These are phyloP conservation scores for Vitis hybrid DNA, from an alignment of 177 flowering plant genomes.

Conservation along the genomic window DNA sequence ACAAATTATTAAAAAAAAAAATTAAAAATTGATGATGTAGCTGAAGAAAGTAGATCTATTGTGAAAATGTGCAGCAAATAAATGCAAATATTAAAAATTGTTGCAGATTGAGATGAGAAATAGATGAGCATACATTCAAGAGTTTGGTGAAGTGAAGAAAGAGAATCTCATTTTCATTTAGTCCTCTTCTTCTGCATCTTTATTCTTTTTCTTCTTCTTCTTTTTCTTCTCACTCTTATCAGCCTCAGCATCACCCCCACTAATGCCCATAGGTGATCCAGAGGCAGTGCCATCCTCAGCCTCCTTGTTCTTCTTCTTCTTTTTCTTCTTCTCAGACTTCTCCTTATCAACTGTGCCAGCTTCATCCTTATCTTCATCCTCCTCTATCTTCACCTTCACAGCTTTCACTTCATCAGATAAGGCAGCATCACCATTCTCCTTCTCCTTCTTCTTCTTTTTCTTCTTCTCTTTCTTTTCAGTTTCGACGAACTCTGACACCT, in stretches of 20 bases:
- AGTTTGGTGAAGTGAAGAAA: neutral
- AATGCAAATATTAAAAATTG: too few species aligned
- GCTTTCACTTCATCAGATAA: constrained; percentile 6
- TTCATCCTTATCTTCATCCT: constrained; percentile 22
- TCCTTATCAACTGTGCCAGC: constrained; percentile 19
- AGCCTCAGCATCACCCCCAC: constrained; percentile 18
- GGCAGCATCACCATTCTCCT: constrained; percentile 13
- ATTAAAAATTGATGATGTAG: too few species aligned
- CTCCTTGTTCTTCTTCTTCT: constrained; percentile 40
- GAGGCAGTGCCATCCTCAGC: constrained; percentile 17
- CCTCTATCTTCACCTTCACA: constrained; percentile 33
- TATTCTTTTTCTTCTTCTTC: constrained; percentile 38
- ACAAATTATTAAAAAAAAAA: too few species aligned
- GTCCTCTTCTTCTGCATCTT: constrained; percentile 23
- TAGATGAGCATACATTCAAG: neutral
- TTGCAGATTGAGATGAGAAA: too few species aligned
- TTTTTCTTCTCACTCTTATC: constrained; percentile 41
- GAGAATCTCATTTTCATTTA: neutral
- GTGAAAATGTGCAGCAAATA: too few species aligned
- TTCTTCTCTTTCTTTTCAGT: constrained; percentile 27
- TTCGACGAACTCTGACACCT: constrained; percentile 15
- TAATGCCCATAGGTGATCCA: constrained; percentile 4
- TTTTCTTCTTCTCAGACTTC: constrained; percentile 36
- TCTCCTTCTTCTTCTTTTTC: constrained; percentile 32
- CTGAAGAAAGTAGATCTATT: too few species aligned